Base-by-base conservation (phyloP, 2,329 filamentous ascomycete species). In the Knufia fluminis region DNA sequence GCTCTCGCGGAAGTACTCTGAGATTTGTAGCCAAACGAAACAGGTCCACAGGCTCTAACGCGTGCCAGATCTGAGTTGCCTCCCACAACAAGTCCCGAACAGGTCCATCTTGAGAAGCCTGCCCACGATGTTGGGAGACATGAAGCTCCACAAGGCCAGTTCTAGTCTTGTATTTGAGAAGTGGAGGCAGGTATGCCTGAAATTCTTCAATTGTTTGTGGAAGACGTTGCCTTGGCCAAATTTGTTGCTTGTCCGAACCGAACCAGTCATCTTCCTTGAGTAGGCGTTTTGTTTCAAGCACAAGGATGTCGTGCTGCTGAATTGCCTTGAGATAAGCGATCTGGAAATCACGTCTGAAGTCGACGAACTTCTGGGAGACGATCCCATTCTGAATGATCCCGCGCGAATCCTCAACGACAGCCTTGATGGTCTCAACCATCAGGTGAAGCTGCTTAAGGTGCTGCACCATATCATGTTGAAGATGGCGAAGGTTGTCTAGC, bases 161-260 rank as follows among this genome's bases (percentile, higher is more conserved):
- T 1, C 59, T 53, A 0, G 64, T 68, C 26, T 53, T 59, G 53
- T 74, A 73, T 23, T 48, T 43, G 8, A 70, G 54, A 2, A 56
- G 53, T 19, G 63, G 62, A 0, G 69, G 69, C 6, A 78, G 48
- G 50, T 77, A 75, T 35, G 67, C 64, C 10, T 60, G 60, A 64
- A 76, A 78, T 57, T 76, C 72, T 41, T 64, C 59, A n/a, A 77
- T 54, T 24, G 73, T 57, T 6, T 63, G 58, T 1, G 75, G 75
- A 2, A 76, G 56, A 1, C 62, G 49, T 14, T 61, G 57, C 12
- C 57, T 56, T 35, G 63, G 56, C 68, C 67, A 71, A 9, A 38
- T 50, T 14, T 56, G 54, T 28, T 52, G 43, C 12, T 58, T 55
- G 4, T 53, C 48, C 10, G 35, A 38, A 0, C 31, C 51, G 45